phyloP scores from a whole-genome alignment of 2,329 filamentous ascomycete genomes.

The Arthrobotrys conoides region DNA sequence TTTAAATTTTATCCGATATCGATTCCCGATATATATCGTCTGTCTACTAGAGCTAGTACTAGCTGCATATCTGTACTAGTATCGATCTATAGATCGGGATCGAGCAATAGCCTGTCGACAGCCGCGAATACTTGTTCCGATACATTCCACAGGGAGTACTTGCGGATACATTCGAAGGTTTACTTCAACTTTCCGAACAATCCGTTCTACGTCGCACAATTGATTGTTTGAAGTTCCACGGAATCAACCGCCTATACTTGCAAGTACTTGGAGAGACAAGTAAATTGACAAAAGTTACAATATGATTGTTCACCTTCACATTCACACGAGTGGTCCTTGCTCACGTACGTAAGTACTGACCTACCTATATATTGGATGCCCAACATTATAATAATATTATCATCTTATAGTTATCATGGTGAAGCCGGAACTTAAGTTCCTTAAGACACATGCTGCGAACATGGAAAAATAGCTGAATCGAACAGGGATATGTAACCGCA shows the following conservation, averaged over 20 bases:
- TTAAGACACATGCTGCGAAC: not conserved
- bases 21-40: no score
- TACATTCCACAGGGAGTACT: not conserved
- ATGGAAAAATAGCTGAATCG: not conserved
- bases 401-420: no score
- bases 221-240: not conserved
- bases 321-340: no score
- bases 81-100: not conserved
- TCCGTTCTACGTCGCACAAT: not conserved
- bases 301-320: not conserved
- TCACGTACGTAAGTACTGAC: no score
- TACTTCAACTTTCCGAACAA: not conserved
- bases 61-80: no score
- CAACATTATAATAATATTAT: not conserved
- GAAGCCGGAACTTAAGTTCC: not conserved
- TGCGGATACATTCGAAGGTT: not conserved
- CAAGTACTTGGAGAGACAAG: no score
- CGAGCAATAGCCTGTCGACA: no score
- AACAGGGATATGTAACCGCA: conserved; percentile 7
- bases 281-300: no score
- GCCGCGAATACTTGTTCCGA: not conserved
- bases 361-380: not conserved
- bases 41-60: no score
- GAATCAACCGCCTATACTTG: not conserved
- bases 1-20: not conserved